Conservation (phyloP, 371 early-diverging fungal genomes). For the Umbelopsis sp. region DNA sequence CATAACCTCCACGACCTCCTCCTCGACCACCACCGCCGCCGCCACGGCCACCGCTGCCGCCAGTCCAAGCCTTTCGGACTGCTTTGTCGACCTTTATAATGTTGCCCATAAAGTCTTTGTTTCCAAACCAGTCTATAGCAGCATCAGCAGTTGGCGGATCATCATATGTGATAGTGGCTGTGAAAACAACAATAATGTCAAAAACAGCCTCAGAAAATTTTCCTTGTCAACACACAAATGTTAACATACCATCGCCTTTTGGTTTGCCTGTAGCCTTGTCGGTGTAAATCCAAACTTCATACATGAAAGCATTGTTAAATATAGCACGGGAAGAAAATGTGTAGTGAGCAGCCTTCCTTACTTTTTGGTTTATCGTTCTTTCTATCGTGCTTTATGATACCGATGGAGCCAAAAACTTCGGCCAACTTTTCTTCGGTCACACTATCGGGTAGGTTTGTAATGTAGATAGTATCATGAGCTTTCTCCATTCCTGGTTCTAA, state of each 20-base stretch:
- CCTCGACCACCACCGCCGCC: slow-evolving; percentile 36
- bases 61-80: slow-evolving; percentile 58
- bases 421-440: slow-evolving; percentile 65
- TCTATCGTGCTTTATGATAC: slow-evolving; percentile 74
- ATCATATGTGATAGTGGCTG: slow-evolving; percentile 73
- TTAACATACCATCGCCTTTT: slow-evolving; percentile 69
- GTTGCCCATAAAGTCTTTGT: slow-evolving; percentile 54
- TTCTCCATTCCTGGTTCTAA: slow-evolving; percentile 40
- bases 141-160: slow-evolving; percentile 72
- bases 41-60: slow-evolving; percentile 42
- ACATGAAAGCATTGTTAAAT: not conserved
- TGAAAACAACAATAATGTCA: not conserved
- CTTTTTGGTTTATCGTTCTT: slow-evolving; percentile 64
- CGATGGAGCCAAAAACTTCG: slow-evolving; percentile 68
- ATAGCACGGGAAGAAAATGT: not conserved
- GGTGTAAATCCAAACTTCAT: slow-evolving; percentile 67
- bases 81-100: slow-evolving; percentile 67
- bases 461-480: slow-evolving; percentile 69
- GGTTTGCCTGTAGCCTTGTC: slow-evolving; percentile 63
- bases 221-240: not conserved
- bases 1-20: slow-evolving; percentile 32
- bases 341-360: slow-evolving; percentile 25
- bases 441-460: slow-evolving; percentile 59
- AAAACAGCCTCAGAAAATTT: not conserved
- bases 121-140: slow-evolving; percentile 75